Evolutionary conservation across 371 early-diverging fungal species (phyloP).

Genomic region (Mycotypha africana): DNA sequence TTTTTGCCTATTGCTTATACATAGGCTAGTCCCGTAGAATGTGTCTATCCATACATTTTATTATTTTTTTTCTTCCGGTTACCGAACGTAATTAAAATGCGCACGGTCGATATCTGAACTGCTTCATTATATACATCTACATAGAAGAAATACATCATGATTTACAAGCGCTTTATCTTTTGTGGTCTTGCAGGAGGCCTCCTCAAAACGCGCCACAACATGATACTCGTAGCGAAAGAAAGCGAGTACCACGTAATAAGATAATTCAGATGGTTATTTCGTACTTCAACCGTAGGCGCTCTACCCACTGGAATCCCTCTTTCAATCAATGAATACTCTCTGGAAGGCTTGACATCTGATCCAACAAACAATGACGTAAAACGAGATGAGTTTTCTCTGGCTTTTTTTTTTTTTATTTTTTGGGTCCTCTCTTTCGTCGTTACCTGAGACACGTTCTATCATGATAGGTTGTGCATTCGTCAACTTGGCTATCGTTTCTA

Average conservation of each 20-base stretch:
- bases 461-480: constrained; percentile 64
- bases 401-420: background rate
- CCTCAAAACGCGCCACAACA: constrained; percentile 56
- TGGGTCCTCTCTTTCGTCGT: no score
- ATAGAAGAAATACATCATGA: no score
- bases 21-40: no score
- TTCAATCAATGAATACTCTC: constrained; percentile 45
- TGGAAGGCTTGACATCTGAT: constrained; percentile 11
- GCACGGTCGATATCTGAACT: no score
- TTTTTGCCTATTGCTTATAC: no score
- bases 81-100: no score
- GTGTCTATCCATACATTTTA: no score
- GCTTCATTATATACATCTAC: no score
- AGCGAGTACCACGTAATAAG: constrained; percentile 84
- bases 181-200: constrained; percentile 31
- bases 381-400: background rate
- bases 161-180: no score
- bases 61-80: no score
- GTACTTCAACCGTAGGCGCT: constrained; percentile 63
- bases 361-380: background rate
- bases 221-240: constrained; percentile 60
- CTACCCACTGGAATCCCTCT: constrained; percentile 71
- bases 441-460: constrained; percentile 68
- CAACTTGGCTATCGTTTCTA: constrained; percentile 67
- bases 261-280: constrained; percentile 85